phyloP scores from a whole-genome alignment of 1,284 basidiomycete species.

The Salmacisia buchloeana region DNA sequence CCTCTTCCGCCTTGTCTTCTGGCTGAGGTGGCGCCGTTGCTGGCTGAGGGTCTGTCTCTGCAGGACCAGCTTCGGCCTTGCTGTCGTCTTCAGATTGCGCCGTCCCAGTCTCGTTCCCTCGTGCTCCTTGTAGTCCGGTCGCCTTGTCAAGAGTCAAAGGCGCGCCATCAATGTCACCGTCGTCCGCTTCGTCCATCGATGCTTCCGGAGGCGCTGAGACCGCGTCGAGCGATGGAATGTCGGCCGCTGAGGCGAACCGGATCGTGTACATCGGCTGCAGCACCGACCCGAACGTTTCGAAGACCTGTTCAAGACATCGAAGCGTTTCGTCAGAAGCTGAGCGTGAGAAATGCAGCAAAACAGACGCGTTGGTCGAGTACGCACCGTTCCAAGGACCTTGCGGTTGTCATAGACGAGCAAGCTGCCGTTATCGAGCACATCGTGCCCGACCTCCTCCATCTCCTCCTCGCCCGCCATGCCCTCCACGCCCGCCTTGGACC shows the following conservation, averaged over 20 bases:
- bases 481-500: background rate
- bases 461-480: background rate
- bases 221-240: constrained; percentile 18
- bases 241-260: constrained; percentile 50
- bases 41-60: background rate
- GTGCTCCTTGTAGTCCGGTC: constrained; percentile 47
- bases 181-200: background rate
- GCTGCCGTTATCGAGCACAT: constrained; percentile 83
- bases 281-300: constrained; percentile 85
- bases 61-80: background rate
- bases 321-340: no score
- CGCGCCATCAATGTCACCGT: background rate
- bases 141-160: constrained; percentile 9
- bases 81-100: background rate
- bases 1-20: background rate
- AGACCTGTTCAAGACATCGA: constrained; percentile 57
- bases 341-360: background rate
- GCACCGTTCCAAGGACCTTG: constrained; percentile 72
- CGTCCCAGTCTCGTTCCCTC: background rate
- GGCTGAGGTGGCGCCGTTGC: no score
- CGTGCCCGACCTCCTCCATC: constrained; percentile 25
- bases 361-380: constrained; percentile 39
- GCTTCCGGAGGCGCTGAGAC: no score
- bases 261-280: constrained; percentile 76
- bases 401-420: constrained; percentile 76